Conservation (phyloP, 305 asterid genomes). For the Fraxinus baroniana region DNA sequence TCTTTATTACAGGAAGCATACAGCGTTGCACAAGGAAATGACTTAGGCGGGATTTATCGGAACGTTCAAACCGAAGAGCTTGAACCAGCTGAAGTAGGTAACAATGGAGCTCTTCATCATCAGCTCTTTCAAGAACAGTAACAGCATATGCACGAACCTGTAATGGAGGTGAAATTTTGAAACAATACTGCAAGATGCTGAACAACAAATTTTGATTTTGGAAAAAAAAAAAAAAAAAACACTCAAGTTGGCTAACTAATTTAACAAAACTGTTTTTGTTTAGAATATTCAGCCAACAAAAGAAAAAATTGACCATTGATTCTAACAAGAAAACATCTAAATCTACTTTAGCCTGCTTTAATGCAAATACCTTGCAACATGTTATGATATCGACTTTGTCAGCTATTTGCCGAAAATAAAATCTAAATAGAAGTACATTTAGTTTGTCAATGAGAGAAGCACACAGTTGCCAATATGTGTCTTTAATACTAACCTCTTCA, state of each 20-base stretch:
- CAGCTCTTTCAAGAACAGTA: slow-evolving; percentile 96
- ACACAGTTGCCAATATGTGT: slow-evolving; percentile 20
- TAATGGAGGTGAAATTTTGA: slow-evolving; percentile 20
- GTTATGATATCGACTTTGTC: slow-evolving; percentile 19
- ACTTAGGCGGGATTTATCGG: slow-evolving; percentile 91
- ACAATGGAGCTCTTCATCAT: slow-evolving; percentile 98
- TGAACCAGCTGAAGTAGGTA: slow-evolving; percentile 98
- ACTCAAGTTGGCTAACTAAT: background rate
- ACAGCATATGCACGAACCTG: slow-evolving; percentile 99
- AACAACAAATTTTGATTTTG: too few species aligned
- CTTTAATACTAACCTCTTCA: slow-evolving; percentile 72
- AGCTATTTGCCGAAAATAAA: slow-evolving; percentile 6
- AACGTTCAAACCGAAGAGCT: slow-evolving; percentile 97
- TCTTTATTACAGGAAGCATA: slow-evolving; percentile 46
- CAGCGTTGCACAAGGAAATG: slow-evolving; percentile 96
- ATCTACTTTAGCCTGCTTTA: slow-evolving; percentile 6
- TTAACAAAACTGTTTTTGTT: background rate
- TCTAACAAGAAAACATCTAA: background rate
- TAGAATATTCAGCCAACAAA: background rate
- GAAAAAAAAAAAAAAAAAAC: too few species aligned
- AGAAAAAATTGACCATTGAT: background rate
- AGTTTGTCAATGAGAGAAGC: slow-evolving; percentile 3
- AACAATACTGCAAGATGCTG: background rate
- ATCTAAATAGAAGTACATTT: slow-evolving; percentile 4
- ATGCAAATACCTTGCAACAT: slow-evolving; percentile 9